phyloP scores from a whole-genome alignment of 1,284 basidiomycete genomes.

The Dichomitus squalens region DNA sequence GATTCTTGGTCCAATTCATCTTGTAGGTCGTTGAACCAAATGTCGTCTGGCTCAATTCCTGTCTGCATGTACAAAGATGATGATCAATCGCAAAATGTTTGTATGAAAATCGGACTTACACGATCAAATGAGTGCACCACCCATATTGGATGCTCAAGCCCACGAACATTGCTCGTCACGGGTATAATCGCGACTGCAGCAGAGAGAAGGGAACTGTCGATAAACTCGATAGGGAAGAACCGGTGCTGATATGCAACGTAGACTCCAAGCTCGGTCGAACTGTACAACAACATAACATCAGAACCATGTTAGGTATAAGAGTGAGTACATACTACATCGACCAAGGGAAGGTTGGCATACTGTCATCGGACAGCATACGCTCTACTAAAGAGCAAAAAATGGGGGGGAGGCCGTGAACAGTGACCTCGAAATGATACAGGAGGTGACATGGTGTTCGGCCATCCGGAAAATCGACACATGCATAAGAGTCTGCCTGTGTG shows the following conservation, averaged over 20 bases:
- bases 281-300: not conserved
- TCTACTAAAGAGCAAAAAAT: slow-evolving; percentile 2
- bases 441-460: not conserved
- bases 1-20: not conserved
- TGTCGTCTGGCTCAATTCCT: slow-evolving; percentile 5
- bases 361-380: not conserved
- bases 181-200: slow-evolving; percentile 5
- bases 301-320: not conserved
- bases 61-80: not conserved
- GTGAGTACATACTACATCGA: slow-evolving; percentile 1
- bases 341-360: slow-evolving; percentile 4
- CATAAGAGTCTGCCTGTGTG: not conserved
- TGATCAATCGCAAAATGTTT: not conserved
- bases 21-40: slow-evolving; percentile 3
- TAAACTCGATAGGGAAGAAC: not conserved
- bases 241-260: not conserved
- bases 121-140: slow-evolving; percentile 6
- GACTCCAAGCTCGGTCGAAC: not conserved
- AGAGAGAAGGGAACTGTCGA: not conserved
- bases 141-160: not conserved
- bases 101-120: too few relatives aligned
- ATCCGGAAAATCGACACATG: slow-evolving; percentile 6
- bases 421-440: slow-evolving; percentile 1
- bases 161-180: not conserved
- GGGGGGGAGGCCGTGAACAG: not conserved